Evolutionary conservation across 2,329 filamentous ascomycete genomes (phyloP).

Genomic region (Alternaria brassicae): DNA sequence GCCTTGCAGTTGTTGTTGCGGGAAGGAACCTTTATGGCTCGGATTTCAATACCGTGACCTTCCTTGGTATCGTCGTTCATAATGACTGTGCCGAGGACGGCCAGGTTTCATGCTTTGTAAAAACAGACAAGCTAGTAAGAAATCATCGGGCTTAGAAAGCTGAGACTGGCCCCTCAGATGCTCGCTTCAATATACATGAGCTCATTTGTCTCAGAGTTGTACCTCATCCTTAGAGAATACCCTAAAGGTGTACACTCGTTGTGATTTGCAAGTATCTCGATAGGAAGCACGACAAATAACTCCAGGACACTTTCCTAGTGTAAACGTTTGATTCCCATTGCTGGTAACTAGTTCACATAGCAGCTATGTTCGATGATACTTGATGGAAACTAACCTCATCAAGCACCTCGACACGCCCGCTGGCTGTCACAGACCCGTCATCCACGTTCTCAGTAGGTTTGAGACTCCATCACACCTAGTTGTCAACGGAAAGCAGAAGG

Average conservation of each 20-base stretch:
- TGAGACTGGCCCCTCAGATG: no score
- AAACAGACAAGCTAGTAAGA: no score
- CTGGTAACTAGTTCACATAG: neutral
- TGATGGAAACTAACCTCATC: neutral
- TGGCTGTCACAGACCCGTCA: neutral
- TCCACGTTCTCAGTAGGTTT: neutral
- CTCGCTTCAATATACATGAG: no score
- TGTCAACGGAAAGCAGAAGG: constrained; percentile 26
- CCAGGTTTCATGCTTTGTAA: no score
- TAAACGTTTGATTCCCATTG: neutral
- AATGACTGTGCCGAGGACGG: no score
- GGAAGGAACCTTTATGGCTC: no score
- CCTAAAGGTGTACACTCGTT: neutral
- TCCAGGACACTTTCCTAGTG: neutral
- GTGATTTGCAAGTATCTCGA: no score
- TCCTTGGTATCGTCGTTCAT: no score
- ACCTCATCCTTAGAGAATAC: neutral
- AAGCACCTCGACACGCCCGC: neutral
- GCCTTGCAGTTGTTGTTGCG: no score
- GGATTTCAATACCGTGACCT: no score
- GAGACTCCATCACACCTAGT: neutral
- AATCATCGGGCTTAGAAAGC: no score
- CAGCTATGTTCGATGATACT: neutral
- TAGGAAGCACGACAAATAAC: neutral
- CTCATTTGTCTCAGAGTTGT: no score